Percentiles rank a stretch among this genome's conserved stretches.
Conservation (phyloP, 1,284 basidiomycete species). For the Melampsora americana region DNA sequence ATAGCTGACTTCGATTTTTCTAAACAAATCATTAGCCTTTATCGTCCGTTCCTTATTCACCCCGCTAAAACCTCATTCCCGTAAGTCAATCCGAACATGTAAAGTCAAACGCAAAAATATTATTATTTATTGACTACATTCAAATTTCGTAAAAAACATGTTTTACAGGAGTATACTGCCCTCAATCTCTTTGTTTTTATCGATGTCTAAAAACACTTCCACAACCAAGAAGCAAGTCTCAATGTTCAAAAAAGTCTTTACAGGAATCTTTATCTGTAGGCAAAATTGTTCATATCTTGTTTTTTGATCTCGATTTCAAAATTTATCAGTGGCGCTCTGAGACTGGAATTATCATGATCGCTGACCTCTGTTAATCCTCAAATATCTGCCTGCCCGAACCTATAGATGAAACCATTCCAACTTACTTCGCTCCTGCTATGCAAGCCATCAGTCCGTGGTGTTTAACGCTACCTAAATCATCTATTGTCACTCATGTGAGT, state of each 20-base stretch:
- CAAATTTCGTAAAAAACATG: not conserved
- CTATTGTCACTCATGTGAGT: conserved; percentile 10
- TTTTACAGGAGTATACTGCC: conserved; percentile 24
- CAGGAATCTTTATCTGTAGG: conserved; percentile 25
- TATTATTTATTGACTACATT: not conserved
- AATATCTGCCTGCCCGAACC: not conserved
- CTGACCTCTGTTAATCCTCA: not conserved
- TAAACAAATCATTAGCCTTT: conserved; percentile 24
- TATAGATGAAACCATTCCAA: conserved; percentile 34
- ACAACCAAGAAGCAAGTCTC: conserved; percentile 16
- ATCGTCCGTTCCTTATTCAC: conserved; percentile 36
- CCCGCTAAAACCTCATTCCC: conserved; percentile 32
- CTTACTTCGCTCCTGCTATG: conserved; percentile 36
- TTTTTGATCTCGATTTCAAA: not conserved
- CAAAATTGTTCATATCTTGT: not conserved
- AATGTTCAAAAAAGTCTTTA: conserved; percentile 34
- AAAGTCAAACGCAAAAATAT: not conserved
- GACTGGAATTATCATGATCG: not conserved
- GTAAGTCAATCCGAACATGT: not conserved
- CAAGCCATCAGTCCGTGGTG: conserved; percentile 43
- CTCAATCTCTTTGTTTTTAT: conserved; percentile 26
- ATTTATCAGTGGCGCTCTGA: not conserved
- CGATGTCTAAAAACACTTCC: conserved; percentile 13
- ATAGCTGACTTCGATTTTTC: not conserved
- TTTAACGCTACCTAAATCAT: conserved; percentile 14